A percentile compares a stretch with the other conserved stretches of the same genome.
Conservation (phyloP, 495 filamentous ascomycete genomes). For the Melanomma pulvis-pyrius region DNA sequence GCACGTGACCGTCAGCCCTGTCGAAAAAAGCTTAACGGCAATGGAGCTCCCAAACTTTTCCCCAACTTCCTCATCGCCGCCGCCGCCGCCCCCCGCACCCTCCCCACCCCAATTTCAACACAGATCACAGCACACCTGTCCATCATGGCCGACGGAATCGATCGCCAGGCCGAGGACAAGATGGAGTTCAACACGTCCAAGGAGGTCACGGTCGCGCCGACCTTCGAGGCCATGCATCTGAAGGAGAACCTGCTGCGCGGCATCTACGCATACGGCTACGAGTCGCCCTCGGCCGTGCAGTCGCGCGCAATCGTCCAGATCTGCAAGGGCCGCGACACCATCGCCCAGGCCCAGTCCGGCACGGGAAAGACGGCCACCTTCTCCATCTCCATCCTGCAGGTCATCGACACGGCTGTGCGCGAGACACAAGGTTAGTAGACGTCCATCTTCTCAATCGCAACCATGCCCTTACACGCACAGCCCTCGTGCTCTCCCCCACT, state of each 20-base stretch:
- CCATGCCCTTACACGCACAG: constrained; percentile 7
- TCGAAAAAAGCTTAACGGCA: not conserved
- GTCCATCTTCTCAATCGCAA: no score
- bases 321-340: constrained; percentile 97
- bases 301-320: constrained; percentile 97
- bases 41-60: not conserved
- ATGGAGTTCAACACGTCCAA: constrained; percentile 98
- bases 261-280: constrained; percentile 98
- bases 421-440: constrained; percentile 71
- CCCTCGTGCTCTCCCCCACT: constrained; percentile 91
- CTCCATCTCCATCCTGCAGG: constrained; percentile 94
- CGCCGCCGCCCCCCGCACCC: not conserved
- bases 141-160: constrained; percentile 89
- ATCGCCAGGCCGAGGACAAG: constrained; percentile 88
- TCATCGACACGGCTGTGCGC: constrained; percentile 65
- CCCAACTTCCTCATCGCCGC: not conserved
- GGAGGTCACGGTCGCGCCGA: constrained; percentile 88
- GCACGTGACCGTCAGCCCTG: not conserved
- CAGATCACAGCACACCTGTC: not conserved
- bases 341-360: constrained; percentile 98
- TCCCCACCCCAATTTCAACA: not conserved
- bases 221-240: constrained; percentile 75
- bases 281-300: constrained; percentile 95
- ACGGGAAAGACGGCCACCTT: constrained; percentile 99
- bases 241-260: constrained; percentile 96